Conservation (phyloP, 2,329 filamentous ascomycete genomes). For the Diaporthe batatas region DNA sequence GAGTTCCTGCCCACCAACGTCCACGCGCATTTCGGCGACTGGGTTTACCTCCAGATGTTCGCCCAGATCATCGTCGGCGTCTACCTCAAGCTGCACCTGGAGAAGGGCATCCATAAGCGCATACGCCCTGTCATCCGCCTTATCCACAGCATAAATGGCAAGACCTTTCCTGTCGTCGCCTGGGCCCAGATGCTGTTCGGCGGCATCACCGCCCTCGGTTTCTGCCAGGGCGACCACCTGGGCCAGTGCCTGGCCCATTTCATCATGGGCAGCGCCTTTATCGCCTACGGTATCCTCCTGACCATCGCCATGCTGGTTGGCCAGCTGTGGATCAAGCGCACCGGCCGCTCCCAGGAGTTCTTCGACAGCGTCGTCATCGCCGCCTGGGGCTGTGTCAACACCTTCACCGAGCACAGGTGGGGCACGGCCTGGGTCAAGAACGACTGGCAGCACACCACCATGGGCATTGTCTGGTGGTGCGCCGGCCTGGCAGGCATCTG, state of each 20-base stretch:
- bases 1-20: conserved; percentile 83
- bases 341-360: conserved; percentile 93
- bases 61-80: conserved; percentile 84
- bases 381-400: conserved; percentile 96
- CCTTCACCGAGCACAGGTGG: conserved; percentile 98
- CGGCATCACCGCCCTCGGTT: conserved; percentile 90
- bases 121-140: conserved; percentile 80
- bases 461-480: conserved; percentile 99
- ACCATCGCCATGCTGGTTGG: conserved; percentile 90
- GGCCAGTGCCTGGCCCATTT: conserved; percentile 97
- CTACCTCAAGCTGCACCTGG: conserved; percentile 91
- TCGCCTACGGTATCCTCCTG: conserved; percentile 90
- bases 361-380: conserved; percentile 94
- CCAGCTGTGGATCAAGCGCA: conserved; percentile 85
- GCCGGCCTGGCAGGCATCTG: conserved; percentile 92
- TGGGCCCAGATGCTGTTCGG: conserved; percentile 98
- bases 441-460: conserved; percentile 97
- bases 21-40: conserved; percentile 84
- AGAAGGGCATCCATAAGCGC: conserved; percentile 83
- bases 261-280: conserved; percentile 98
- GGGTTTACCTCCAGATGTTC: conserved; percentile 83
- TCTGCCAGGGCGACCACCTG: conserved; percentile 90
- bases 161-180: conserved; percentile 84
- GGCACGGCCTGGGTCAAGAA: conserved; percentile 90
- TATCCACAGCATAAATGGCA: conserved; percentile 85